Conservation (phyloP, 2,329 filamentous ascomycete species). For the Paracoccidioides brasiliensis region DNA sequence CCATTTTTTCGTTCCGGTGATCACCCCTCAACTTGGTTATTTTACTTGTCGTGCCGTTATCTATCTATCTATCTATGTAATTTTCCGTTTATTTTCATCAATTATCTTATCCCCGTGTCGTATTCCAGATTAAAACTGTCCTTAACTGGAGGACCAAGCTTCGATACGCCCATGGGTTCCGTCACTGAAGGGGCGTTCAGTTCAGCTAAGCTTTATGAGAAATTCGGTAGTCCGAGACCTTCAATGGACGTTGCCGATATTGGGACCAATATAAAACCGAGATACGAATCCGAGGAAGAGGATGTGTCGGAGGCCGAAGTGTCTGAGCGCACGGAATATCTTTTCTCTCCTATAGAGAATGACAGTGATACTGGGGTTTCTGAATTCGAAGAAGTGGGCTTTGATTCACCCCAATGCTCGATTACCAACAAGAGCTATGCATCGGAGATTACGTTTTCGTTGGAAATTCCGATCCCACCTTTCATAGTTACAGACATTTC, state of each 20-base stretch:
- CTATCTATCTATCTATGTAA: background rate
- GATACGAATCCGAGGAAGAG: slow-evolving; percentile 13
- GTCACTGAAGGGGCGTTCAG: background rate
- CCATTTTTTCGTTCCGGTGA: background rate
- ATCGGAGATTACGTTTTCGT: background rate
- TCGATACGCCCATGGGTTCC: background rate
- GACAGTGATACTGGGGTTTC: slow-evolving; percentile 6
- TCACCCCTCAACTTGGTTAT: background rate
- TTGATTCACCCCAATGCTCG: background rate
- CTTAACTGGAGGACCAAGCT: background rate
- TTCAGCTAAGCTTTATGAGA: background rate
- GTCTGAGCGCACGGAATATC: slow-evolving; percentile 5
- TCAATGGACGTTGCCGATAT: background rate
- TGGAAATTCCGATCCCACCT: background rate
- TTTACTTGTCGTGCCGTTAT: background rate
- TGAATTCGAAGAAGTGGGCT: background rate
- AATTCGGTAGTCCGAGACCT: background rate
- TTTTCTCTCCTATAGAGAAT: slow-evolving; percentile 9
- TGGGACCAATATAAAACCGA: slow-evolving; percentile 2
- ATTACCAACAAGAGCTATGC: background rate
- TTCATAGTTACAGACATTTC: background rate
- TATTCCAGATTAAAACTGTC: background rate
- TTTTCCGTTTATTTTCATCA: background rate
- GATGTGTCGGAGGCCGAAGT: slow-evolving; percentile 11
- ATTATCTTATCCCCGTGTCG: background rate